A percentile compares a stretch with the other conserved stretches of the same genome.
These are phyloP conservation scores for cucumber (Cucumis sativus) DNA, from an alignment of 306 rosid species.

Conservation along the genomic window Cucumber_9930_V3 NC_026655.2:20842001-20842500, in stretches of 20 bases:
- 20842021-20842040: slow-evolving; percentile 20
- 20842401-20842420: background rate
- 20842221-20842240: background rate
- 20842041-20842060: background rate
- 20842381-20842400: background rate
- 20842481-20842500: slow-evolving; percentile 4
- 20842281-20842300: slow-evolving; percentile 6
- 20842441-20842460: background rate
- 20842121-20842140: background rate
- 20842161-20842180: background rate
- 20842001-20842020: slow-evolving; percentile 34
- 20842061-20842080: background rate
- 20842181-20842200: background rate
- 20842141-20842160: background rate
- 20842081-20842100: slow-evolving; percentile 52
- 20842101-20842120: slow-evolving; percentile 29
- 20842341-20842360: background rate
- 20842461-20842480: background rate
- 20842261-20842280: background rate
- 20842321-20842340: background rate
- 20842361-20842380: background rate
- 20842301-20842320: background rate
- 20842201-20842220: background rate
- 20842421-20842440: background rate
- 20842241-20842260: background rate